Evolutionary conservation across 2,329 filamentous ascomycete species (phyloP), one percentile per base, ranked within the genome.

Genomic region (Colletotrichum lupini): DNA sequence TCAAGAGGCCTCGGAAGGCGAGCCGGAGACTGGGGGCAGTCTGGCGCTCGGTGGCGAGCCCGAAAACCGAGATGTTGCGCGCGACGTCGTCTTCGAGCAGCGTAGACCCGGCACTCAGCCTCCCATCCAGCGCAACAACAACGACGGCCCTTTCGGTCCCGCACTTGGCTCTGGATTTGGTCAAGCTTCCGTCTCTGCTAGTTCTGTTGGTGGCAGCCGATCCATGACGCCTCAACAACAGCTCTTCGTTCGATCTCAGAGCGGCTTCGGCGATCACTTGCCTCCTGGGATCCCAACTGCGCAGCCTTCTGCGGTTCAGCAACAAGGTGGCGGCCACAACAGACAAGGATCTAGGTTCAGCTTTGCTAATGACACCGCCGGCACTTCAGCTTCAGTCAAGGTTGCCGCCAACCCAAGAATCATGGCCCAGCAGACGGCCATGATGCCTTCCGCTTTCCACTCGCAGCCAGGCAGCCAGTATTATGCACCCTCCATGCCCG

Each of bases 21-120:
- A 93, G 69, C 91, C 91, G 1, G 95, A 97, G 82, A 93, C 93
- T 76, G 94, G 94, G 58, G 91, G 91, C 16, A 98, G 96, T 80
- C 87, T 97, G 71, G 95, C 97, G 72, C 88, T 98, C 22, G 96
- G 96, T 70, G 96, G 96, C 56, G 96, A 98, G 80, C 96, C 96
- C 0, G 96, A 98, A 80, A 95, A 97, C 76, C 88, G 90, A 74
- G 92, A 94, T 26, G 83, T 84, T 57, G 79, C 82, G 22, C 85
- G 86, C 22, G 89, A 90, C 62, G 83, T 83, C 77, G 80, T 81
- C 59, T 88, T 88, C 53, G 87, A 89, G 56, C 89, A 90, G 72
- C 89, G 91, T 74, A 89, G 91, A 62, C 90, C 91, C 72, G 91
- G 90, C 14, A 91, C 94, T 8, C 94, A 95, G 78, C 92, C 93